phyloP scores from a whole-genome alignment of 257 asterid genomes.

The Linaria vulgaris region DNA sequence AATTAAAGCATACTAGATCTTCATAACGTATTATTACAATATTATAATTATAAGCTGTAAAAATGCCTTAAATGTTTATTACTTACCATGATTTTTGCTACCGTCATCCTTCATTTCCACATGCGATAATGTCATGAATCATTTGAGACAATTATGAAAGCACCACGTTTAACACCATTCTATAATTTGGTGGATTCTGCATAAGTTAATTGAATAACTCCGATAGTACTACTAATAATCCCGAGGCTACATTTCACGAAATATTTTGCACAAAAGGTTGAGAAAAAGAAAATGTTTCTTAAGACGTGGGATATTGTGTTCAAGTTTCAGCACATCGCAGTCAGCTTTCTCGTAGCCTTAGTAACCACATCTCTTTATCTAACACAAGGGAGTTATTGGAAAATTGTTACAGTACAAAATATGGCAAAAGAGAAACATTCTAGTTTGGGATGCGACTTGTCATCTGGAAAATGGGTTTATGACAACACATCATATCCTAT shows the following conservation, averaged over 20 bases:
- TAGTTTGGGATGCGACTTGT: background rate
- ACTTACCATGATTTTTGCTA: too few species aligned
- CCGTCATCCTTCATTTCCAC: background rate
- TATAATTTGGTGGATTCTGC: too few species aligned
- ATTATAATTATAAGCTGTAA: too few species aligned
- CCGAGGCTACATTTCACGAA: too few species aligned
- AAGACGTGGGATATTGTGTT: background rate
- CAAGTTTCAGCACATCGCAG: background rate
- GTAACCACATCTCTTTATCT: background rate
- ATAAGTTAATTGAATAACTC: too few species aligned
- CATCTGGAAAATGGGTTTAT: constrained; percentile 10
- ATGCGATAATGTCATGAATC: constrained; percentile 1
- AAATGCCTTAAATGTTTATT: background rate
- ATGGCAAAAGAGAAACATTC: background rate
- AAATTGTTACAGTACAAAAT: background rate
- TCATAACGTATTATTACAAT: too few species aligned
- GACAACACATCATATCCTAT: constrained; percentile 3
- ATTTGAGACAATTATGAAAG: background rate
- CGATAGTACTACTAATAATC: too few species aligned
- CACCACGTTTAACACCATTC: too few species aligned
- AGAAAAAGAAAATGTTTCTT: too few species aligned
- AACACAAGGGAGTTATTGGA: background rate
- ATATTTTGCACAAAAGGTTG: too few species aligned
- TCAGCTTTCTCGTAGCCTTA: background rate
- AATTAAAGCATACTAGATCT: too few species aligned